Conservation (phyloP, 169 alveolate genomes). For the Besnoitia besnoiti region DNA sequence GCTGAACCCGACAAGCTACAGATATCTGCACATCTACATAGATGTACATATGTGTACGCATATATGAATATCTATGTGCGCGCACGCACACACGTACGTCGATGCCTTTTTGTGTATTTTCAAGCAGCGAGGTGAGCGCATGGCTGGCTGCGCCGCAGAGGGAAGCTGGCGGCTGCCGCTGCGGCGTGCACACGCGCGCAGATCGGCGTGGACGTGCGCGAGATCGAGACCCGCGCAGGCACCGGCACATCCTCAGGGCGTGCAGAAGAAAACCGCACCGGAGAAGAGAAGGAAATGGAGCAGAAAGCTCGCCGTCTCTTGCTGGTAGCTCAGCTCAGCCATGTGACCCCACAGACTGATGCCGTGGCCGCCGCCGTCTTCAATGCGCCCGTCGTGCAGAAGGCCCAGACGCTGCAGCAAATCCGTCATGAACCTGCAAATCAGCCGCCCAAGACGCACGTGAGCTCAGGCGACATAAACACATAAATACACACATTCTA, state of each 20-base stretch:
- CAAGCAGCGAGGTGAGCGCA: too few relatives aligned
- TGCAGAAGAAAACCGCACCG: background rate
- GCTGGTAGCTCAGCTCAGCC: conserved; percentile 17
- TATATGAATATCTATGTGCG: too few relatives aligned
- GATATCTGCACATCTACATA: too few relatives aligned
- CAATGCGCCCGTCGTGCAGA: background rate
- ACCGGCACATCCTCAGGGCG: background rate
- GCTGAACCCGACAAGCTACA: background rate
- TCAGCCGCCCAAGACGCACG: too few relatives aligned
- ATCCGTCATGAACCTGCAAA: conserved; percentile 26
- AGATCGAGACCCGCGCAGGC: background rate
- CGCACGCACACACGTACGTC: too few relatives aligned
- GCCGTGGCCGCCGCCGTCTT: background rate
- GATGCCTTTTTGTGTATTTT: too few relatives aligned
- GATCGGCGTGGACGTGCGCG: background rate
- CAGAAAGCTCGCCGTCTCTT: conserved; percentile 4
- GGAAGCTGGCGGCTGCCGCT: too few relatives aligned
- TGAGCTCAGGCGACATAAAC: too few relatives aligned
- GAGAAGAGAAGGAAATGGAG: conserved; percentile 34
- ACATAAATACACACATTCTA: too few relatives aligned
- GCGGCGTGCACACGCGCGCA: too few relatives aligned
- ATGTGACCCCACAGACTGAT: background rate
- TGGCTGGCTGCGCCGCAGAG: too few relatives aligned
- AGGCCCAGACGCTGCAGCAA: conserved; percentile 39
- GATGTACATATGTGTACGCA: too few relatives aligned